phyloP scores from a whole-genome alignment of 345 rosid genomes.

The Eutrema japonicum region DNA sequence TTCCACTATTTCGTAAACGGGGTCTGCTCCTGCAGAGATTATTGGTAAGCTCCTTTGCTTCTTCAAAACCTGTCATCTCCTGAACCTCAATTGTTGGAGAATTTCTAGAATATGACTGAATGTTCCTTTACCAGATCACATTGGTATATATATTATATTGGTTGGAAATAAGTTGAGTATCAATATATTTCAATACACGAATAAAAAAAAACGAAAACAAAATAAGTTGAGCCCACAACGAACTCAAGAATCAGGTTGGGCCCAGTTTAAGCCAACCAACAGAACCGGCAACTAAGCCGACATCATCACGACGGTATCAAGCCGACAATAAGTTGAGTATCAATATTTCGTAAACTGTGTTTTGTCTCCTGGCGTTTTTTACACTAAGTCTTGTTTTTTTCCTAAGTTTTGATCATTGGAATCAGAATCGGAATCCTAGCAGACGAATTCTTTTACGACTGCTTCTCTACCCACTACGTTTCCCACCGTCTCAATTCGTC shows the following conservation, averaged over 20 bases:
- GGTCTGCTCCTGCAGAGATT: no score
- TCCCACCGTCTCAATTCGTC: slow-evolving; percentile 39
- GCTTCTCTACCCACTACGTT: slow-evolving; percentile 38
- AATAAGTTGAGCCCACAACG: neutral
- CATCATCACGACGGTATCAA: slow-evolving; percentile 23
- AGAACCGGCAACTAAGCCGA: slow-evolving; percentile 28
- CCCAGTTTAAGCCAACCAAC: slow-evolving; percentile 27
- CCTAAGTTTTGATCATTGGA: slow-evolving; percentile 27
- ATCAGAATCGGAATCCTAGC: slow-evolving; percentile 11
- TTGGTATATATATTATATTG: no score
- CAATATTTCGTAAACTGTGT: slow-evolving; percentile 28
- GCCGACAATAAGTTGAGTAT: neutral
- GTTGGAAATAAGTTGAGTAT: no score
- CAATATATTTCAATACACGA: no score
- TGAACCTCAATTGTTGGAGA: no score
- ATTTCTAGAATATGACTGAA: no score
- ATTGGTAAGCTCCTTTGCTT: no score
- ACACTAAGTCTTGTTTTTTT: neutral
- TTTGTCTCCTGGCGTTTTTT: neutral
- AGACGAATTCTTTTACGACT: slow-evolving; percentile 54
- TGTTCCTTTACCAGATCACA: no score
- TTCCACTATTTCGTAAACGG: no score
- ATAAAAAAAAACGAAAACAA: no score
- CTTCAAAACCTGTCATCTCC: no score
- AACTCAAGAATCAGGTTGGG: neutral